These are phyloP conservation scores for Alternaria triticimaculans DNA, from an alignment of 2,329 filamentous ascomycete genomes.

Conservation along the genomic window DNA sequence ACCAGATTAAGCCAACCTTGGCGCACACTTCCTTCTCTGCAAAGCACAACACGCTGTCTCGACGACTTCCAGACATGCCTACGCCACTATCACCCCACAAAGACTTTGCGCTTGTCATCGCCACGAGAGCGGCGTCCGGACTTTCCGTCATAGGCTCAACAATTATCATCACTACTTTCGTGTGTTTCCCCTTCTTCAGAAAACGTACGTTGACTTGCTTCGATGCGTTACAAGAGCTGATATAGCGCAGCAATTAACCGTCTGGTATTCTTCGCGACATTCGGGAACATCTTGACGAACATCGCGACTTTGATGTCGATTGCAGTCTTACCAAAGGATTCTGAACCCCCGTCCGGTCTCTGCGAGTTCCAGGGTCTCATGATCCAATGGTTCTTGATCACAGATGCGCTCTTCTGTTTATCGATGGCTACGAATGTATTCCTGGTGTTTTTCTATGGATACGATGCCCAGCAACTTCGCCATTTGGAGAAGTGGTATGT, in stretches of 20 bases:
- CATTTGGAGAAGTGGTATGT: conserved; percentile 75
- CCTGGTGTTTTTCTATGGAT: conserved; percentile 79
- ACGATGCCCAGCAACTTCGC: conserved; percentile 68
- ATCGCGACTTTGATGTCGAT: conserved; percentile 76
- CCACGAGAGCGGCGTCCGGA: conserved; percentile 73
- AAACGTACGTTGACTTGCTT: conserved; percentile 56
- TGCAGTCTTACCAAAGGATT: conserved; percentile 57
- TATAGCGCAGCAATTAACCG: conserved; percentile 70
- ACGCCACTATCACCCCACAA: conserved; percentile 17
- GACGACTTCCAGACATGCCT: conserved; percentile 11
- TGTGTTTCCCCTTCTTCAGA: conserved; percentile 71
- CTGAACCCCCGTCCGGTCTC: conserved; percentile 57
- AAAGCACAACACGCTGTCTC: neutral
- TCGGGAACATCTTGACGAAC: conserved; percentile 80
- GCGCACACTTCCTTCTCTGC: neutral
- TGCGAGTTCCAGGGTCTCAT: conserved; percentile 81
- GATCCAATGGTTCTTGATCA: conserved; percentile 72
- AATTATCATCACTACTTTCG: conserved; percentile 76
- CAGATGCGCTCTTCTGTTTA: conserved; percentile 20
- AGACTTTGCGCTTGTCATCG: conserved; percentile 60
- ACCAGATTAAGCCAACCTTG: neutral
- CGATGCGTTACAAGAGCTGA: neutral
- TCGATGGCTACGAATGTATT: conserved; percentile 83
- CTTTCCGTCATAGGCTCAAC: conserved; percentile 74
- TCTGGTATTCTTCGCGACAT: conserved; percentile 81